Base-by-base conservation (phyloP, 2,329 filamentous ascomycete genomes). In the Aspergillus sp. region DNA sequence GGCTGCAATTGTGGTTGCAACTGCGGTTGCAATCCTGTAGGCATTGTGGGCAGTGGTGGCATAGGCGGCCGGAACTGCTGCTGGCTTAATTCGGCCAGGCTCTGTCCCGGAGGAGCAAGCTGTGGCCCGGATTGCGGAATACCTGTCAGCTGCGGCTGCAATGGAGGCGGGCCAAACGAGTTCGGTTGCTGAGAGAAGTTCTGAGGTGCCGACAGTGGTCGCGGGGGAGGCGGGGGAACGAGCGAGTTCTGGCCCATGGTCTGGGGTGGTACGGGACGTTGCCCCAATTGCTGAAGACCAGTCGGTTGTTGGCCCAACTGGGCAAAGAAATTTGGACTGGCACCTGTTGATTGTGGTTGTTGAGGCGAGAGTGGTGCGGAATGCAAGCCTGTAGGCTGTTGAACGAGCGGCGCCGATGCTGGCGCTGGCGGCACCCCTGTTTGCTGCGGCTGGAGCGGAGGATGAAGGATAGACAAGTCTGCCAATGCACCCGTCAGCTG, bases 91-190 rank as follows among this genome's bases (percentile, higher is more conserved):
- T 91, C 87, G 57, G 82, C 78, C 56, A 94, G 64, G 63, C 83
- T 91, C 65, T 91, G 86, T 8, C 88, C 87, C 3, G 80, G 78
- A 29, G 84, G 80, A 29, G 86, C 84, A 47, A 87, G 73, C 52
- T 81, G 81, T 9, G 64, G 64, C 3, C 58, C 59, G 7, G 72
- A 71, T 59, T 81, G 79, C 53, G 79, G 76, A 45, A 77, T 56
- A 6, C 91, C 89, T 4, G 93, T 96, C 66, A 90, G 79, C 63
- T 96, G 91, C 44, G 88, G 82, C 63, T 90, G 84, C 55, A 96
- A 69, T 10, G 87, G 82, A 43, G 87, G 81, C 12, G 85, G 79
- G 5, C 79, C 78, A 64, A 94, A 93, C 4, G 75, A 77, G 65
- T 78, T 89, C 41, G 82, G 81, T 61, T 82, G 81, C 60, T 85